Conservation (phyloP, 768 basidiomycete genomes). For the Suillus fuscotomentosus region DNA sequence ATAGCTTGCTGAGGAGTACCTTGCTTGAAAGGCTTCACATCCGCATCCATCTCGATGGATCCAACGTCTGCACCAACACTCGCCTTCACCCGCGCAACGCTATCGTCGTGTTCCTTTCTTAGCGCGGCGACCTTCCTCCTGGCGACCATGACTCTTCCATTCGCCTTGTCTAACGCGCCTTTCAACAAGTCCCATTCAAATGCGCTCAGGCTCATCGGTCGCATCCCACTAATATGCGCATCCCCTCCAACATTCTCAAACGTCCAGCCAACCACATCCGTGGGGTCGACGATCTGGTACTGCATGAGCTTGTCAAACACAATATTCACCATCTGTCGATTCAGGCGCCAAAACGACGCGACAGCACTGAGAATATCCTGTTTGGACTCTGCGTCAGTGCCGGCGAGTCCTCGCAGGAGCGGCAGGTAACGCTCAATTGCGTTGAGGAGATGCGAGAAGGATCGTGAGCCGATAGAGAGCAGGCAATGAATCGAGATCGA, state of each 20-base stretch:
- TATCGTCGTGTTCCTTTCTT: slow-evolving; percentile 88
- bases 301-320: slow-evolving; percentile 98
- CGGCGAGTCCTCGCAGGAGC: slow-evolving; percentile 63
- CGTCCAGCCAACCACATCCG: slow-evolving; percentile 85
- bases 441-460: slow-evolving; percentile 97
- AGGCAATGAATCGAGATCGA: slow-evolving; percentile 86
- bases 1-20: slow-evolving; percentile 6
- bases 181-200: slow-evolving; percentile 87
- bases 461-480: slow-evolving; percentile 88
- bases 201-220: slow-evolving; percentile 42
- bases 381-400: slow-evolving; percentile 56
- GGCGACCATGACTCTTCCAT: slow-evolving; percentile 81
- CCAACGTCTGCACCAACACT: slow-evolving; percentile 48
- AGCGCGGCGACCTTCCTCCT: slow-evolving; percentile 69
- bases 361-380: slow-evolving; percentile 70
- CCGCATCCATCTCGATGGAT: slow-evolving; percentile 70
- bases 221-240: slow-evolving; percentile 36
- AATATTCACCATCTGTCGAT: slow-evolving; percentile 84
- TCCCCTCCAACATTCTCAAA: slow-evolving; percentile 58
- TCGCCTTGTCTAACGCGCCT: slow-evolving; percentile 85
- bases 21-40: slow-evolving; percentile 59
- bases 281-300: slow-evolving; percentile 95
- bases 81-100: slow-evolving; percentile 72
- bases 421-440: slow-evolving; percentile 93
- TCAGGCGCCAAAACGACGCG: slow-evolving; percentile 79